Evolutionary conservation across 192 early-diverging fungal species (phyloP).

Genomic region (Dispira parvispora): DNA sequence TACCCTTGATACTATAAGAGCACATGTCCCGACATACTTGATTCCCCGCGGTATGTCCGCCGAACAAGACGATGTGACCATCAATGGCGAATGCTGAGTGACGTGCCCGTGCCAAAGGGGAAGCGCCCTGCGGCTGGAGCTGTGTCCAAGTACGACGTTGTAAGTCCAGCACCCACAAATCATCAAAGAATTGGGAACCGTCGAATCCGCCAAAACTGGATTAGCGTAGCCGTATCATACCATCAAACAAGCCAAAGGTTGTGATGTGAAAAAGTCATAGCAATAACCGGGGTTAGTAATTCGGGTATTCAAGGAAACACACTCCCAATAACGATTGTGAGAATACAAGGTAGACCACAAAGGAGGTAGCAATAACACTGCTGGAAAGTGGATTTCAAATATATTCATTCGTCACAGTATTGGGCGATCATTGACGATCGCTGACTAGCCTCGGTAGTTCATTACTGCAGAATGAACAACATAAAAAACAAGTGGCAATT

Average conservation of each 20-base stretch:
- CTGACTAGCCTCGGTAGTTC: too few relatives aligned
- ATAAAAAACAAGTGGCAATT: background rate
- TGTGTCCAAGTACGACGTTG: constrained; percentile 18
- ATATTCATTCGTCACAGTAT: too few relatives aligned
- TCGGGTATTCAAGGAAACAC: background rate
- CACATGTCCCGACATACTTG: constrained; percentile 27
- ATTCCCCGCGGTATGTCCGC: constrained; percentile 21
- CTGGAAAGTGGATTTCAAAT: background rate
- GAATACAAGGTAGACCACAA: background rate
- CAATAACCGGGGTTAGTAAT: background rate
- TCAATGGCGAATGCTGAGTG: constrained; percentile 29
- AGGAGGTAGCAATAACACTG: background rate
- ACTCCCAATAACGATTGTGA: background rate
- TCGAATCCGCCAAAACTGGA: constrained; percentile 31
- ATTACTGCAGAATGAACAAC: background rate
- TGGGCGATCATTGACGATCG: too few relatives aligned
- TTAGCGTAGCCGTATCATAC: constrained; percentile 6
- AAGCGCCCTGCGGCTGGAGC: constrained; percentile 24
- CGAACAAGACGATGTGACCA: constrained; percentile 31
- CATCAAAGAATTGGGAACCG: constrained; percentile 26
- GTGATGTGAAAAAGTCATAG: background rate
- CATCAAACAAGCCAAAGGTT: background rate
- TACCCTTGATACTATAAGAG: constrained; percentile 25
- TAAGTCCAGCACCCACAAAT: constrained; percentile 27
- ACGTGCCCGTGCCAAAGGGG: constrained; percentile 25